phyloP scores from a whole-genome alignment of 352 stramenopile genomes.

The Phytophthora pisi region DNA sequence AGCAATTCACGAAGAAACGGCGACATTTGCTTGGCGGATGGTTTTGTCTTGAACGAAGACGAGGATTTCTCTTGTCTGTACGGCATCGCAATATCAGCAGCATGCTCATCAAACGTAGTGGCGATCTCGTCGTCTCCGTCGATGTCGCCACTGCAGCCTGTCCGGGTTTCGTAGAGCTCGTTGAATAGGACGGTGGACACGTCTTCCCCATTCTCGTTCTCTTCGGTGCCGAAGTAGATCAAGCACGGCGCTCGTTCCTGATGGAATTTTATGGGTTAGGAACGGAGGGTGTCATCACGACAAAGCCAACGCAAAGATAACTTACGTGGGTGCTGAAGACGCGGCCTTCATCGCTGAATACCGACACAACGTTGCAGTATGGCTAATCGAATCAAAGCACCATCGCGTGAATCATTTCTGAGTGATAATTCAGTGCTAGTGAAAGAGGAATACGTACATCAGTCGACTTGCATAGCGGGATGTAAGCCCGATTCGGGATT shows the following conservation, averaged over 20 bases:
- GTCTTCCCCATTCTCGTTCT: constrained; percentile 48
- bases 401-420: neutral
- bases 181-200: constrained; percentile 74
- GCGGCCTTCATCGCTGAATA: constrained; percentile 68
- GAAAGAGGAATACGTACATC: constrained; percentile 43
- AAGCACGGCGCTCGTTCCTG: constrained; percentile 80
- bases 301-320: neutral
- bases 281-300: neutral
- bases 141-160: constrained; percentile 11
- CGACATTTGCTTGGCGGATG: constrained; percentile 18
- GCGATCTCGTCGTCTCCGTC: constrained; percentile 23
- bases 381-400: constrained; percentile 27
- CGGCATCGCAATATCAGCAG: constrained; percentile 17
- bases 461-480: constrained; percentile 83
- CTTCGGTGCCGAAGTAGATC: constrained; percentile 73
- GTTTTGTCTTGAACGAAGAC: neutral
- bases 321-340: constrained; percentile 84
- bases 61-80: constrained; percentile 14
- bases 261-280: neutral
- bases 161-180: constrained; percentile 57
- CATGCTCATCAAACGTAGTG: constrained; percentile 30
- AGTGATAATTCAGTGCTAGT: neutral
- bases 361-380: constrained; percentile 65
- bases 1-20: constrained; percentile 36
- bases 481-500: constrained; percentile 66